Base-by-base conservation (phyloP, 202 grass and related monocot species). In the Musa balbisiana region DNA sequence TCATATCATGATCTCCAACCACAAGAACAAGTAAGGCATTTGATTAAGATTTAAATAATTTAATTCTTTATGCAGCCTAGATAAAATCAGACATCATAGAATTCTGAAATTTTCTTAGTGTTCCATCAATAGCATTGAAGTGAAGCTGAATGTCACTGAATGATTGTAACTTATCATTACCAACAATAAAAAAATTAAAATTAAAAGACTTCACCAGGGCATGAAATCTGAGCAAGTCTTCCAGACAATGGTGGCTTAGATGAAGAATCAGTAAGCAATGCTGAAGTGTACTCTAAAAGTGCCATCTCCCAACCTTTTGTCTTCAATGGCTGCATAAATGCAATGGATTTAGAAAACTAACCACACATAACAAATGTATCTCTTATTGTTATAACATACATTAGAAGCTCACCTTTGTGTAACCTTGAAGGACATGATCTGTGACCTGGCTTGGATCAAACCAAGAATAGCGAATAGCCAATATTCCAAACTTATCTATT, bases 401-500 rank as follows among this genome's bases (percentile, higher is more conserved):
- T 14, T 19, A 1, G 51, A 71, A 75, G 43, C 71, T 83, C 24
- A 99, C 89, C 91, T 99, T 95, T 3, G 89, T 95, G 66, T 95
- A 99, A 21, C 89, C 95, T 84, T 99, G 77, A 87, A 92, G 72
- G 63, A 88, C 85, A 88, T 99, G 69, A 82, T 99, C 91, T 9
- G 76, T 86, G 63, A 99, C 83, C 90, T 92, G 88, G 80, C 74
- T 90, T 82, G 87, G 64, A 74, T 99, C 84, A 55, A 84, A 95
- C 95, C 95, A 94, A 82, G 95, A 81, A 82, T 92, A 88, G 43
- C 85, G 84, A 73, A 92, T 80, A 0, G 81, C 91, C 64, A 74
- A 10, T 81, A 90, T 51, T 58, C 91, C 87, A 83, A 92, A 94
- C 78, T 99, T 99, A 80, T 99, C 91, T 79, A 99, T 99, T 72